Conservation (phyloP, 2,329 filamentous ascomycete genomes). For the Colletotrichum liriopes region DNA sequence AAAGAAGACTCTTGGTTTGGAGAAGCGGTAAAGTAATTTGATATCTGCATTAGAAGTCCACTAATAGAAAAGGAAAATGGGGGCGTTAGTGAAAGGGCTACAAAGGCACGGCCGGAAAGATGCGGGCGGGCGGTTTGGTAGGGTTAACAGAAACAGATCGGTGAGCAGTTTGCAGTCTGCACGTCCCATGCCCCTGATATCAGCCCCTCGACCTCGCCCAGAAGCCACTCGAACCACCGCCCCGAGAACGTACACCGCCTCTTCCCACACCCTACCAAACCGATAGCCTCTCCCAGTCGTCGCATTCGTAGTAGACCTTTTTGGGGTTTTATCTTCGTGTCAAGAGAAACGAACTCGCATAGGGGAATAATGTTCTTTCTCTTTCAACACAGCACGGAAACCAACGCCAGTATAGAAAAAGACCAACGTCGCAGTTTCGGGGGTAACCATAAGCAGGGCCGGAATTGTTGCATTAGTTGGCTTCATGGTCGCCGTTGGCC, state of each 20-base stretch:
- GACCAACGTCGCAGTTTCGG: slow-evolving; percentile 60
- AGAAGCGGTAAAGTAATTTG: slow-evolving; percentile 60
- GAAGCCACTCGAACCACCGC: slow-evolving; percentile 28
- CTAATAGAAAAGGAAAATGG: slow-evolving; percentile 67
- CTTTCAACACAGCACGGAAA: slow-evolving; percentile 60
- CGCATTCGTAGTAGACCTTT: slow-evolving; percentile 45
- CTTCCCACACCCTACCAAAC: slow-evolving; percentile 40
- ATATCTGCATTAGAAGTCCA: slow-evolving; percentile 77
- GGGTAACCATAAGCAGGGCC: slow-evolving; percentile 45
- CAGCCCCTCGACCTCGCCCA: slow-evolving; percentile 18
- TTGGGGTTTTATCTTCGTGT: slow-evolving; percentile 51
- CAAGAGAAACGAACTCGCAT: slow-evolving; percentile 56
- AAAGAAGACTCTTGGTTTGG: background rate
- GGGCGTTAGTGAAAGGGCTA: slow-evolving; percentile 48
- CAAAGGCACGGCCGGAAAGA: slow-evolving; percentile 43
- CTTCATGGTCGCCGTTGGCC: slow-evolving; percentile 70
- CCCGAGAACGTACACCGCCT: slow-evolving; percentile 33
- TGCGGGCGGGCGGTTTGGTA: slow-evolving; percentile 27
- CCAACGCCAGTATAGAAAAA: slow-evolving; percentile 66
- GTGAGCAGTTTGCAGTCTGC: slow-evolving; percentile 25
- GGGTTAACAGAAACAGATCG: slow-evolving; percentile 40
- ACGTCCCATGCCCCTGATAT: slow-evolving; percentile 10
- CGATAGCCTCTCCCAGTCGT: slow-evolving; percentile 43
- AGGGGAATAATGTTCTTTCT: slow-evolving; percentile 61
- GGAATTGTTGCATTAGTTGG: slow-evolving; percentile 57